phyloP scores from a whole-genome alignment of 768 basidiomycete species.

The Leccinum disarticulatum region DNA sequence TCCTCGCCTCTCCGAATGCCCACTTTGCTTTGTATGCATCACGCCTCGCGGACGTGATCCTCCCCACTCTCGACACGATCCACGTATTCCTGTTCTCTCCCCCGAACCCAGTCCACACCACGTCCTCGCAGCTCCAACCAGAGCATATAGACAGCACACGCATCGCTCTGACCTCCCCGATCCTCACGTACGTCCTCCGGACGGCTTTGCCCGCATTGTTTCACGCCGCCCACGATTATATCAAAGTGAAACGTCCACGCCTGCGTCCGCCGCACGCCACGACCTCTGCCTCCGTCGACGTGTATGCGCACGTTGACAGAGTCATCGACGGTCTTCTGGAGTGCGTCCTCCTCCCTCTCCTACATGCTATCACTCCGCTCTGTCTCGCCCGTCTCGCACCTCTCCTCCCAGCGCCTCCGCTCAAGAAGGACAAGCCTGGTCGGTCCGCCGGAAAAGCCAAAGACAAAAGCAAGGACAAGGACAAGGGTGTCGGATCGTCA shows the following conservation, averaged over 20 bases:
- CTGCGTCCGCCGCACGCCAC: background rate
- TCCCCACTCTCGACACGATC: slow-evolving; percentile 18
- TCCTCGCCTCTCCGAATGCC: slow-evolving; percentile 12
- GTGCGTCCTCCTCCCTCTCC: slow-evolving; percentile 19
- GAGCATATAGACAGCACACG: slow-evolving; percentile 18
- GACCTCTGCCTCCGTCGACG: background rate
- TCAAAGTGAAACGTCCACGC: slow-evolving; percentile 15
- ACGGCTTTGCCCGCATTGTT: slow-evolving; percentile 21
- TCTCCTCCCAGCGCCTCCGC: slow-evolving; percentile 1
- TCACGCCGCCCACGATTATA: slow-evolving; percentile 5
- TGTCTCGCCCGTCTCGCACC: slow-evolving; percentile 18
- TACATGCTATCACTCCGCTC: slow-evolving; percentile 22
- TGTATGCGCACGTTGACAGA: slow-evolving; percentile 8
- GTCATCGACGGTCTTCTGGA: slow-evolving; percentile 22
- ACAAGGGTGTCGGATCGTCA: slow-evolving; percentile 1
- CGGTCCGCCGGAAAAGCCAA: background rate
- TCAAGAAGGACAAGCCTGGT: slow-evolving; percentile 10
- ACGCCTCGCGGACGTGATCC: slow-evolving; percentile 20
- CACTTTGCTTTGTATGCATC: no score
- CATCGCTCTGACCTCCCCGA: slow-evolving; percentile 23
- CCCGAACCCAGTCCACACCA: background rate
- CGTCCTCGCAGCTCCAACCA: background rate
- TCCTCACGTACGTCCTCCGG: slow-evolving; percentile 24
- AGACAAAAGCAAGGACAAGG: slow-evolving; percentile 1
- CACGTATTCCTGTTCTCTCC: slow-evolving; percentile 22